Percentiles rank a stretch among this genome's conserved stretches.
These are phyloP conservation scores for Hypoxylon subgilvum DNA, from an alignment of 495 filamentous ascomycete genomes.

Conservation along the genomic window DNA sequence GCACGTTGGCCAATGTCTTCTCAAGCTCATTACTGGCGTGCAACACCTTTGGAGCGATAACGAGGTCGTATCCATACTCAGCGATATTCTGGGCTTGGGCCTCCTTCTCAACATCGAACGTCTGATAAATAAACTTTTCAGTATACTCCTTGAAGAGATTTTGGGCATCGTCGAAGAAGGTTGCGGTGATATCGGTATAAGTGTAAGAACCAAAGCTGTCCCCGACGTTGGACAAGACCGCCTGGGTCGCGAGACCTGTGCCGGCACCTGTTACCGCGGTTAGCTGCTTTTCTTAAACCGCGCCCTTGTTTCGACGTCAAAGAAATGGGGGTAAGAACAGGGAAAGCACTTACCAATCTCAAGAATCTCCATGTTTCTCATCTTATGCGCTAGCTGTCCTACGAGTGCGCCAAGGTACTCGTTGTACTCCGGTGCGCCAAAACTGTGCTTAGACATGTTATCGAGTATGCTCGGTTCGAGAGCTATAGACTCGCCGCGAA, in stretches of 20 bases:
- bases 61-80: constrained; percentile 55
- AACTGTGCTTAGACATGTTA: too few species aligned
- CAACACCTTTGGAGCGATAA: constrained; percentile 53
- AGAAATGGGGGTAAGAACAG: too few species aligned
- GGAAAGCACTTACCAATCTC: too few species aligned
- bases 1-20: constrained; percentile 49
- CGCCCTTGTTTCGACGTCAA: too few species aligned
- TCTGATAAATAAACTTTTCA: constrained; percentile 53
- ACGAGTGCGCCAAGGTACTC: too few species aligned
- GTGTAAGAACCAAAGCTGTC: constrained; percentile 49
- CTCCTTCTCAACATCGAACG: constrained; percentile 52
- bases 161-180: constrained; percentile 47
- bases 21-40: constrained; percentile 55
- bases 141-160: constrained; percentile 34
- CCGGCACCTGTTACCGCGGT: constrained; percentile 45
- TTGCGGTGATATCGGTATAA: constrained; percentile 55
- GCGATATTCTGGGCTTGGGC: constrained; percentile 50
- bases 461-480: too few species aligned
- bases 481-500: too few species aligned
- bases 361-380: too few species aligned
- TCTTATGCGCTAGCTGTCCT: too few species aligned
- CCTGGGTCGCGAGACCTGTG: constrained; percentile 51
- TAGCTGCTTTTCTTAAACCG: too few species aligned
- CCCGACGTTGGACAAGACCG: constrained; percentile 33
- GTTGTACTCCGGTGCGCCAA: too few species aligned